These are phyloP conservation scores for Fusarium sp. DNA, from an alignment of 2,329 filamentous ascomycete genomes.

Conservation along the genomic window DNA sequence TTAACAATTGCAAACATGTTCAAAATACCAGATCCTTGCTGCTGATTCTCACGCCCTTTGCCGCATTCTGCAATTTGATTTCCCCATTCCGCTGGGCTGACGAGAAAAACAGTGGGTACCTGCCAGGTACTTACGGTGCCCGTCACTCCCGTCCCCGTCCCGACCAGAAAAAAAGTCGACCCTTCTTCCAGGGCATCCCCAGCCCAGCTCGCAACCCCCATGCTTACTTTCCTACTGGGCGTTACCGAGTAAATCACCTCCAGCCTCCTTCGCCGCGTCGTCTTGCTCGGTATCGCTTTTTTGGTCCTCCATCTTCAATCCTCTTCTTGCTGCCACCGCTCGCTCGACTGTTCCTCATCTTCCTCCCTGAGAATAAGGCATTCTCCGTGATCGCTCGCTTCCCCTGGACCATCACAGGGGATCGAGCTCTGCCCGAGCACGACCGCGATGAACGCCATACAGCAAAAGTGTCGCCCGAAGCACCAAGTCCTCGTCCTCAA, in stretches of 20 bases:
- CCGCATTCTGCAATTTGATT: conserved; percentile 16
- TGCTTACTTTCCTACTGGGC: conserved; percentile 23
- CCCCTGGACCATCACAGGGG: conserved; percentile 14
- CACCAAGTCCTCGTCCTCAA: conserved; percentile 97
- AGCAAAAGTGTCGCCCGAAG: conserved; percentile 86
- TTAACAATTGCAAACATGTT: background rate
- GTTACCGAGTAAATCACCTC: conserved; percentile 31
- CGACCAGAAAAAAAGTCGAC: conserved; percentile 30
- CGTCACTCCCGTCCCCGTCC: conserved; percentile 34
- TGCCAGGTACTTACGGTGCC: conserved; percentile 31
- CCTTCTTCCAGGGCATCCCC: conserved; percentile 28
- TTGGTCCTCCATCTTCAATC: conserved; percentile 12
- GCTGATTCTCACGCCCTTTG: conserved; percentile 35
- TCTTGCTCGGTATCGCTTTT: background rate
- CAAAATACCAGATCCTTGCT: conserved; percentile 21
- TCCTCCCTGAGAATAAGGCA: conserved; percentile 8
- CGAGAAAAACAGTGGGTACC: conserved; percentile 29
- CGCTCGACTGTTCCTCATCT: background rate
- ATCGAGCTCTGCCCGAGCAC: conserved; percentile 36
- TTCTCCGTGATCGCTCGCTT: background rate
- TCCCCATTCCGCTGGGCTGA: conserved; percentile 32
- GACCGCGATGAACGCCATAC: conserved; percentile 73
- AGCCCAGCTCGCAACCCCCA: conserved; percentile 4
- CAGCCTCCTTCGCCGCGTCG: conserved; percentile 38
- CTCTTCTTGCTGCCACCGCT: conserved; percentile 6